Evolutionary conservation across 768 basidiomycete genomes (phyloP).

Genomic region (Lactarius indigo): DNA sequence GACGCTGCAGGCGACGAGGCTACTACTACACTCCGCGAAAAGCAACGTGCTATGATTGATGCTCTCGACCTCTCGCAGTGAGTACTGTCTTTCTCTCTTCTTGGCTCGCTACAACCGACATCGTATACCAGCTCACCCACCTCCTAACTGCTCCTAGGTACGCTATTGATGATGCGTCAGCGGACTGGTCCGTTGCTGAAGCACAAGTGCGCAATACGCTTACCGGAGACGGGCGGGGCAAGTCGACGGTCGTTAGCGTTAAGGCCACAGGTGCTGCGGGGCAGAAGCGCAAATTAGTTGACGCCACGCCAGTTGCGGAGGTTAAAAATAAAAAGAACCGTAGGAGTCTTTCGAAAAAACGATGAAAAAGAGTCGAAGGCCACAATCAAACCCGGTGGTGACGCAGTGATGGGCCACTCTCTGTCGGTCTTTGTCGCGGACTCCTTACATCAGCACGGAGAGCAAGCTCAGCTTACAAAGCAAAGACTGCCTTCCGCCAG

Average conservation of each 20-base stretch:
- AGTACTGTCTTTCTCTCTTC: slow-evolving; percentile 35
- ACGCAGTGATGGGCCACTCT: too few relatives aligned
- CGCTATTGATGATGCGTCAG: slow-evolving; percentile 64
- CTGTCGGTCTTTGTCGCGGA: neutral
- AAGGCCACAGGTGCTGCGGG: slow-evolving; percentile 41
- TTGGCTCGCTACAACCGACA: neutral
- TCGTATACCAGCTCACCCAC: slow-evolving; percentile 15
- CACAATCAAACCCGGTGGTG: neutral
- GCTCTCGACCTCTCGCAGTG: slow-evolving; percentile 85
- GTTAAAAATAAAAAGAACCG: slow-evolving; percentile 35
- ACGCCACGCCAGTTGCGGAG: slow-evolving; percentile 33
- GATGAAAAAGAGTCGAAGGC: neutral
- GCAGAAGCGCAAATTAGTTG: slow-evolving; percentile 59
- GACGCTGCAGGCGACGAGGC: slow-evolving; percentile 68
- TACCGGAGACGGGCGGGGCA: slow-evolving; percentile 35
- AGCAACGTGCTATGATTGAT: slow-evolving; percentile 85
- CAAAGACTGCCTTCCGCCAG: too few relatives aligned
- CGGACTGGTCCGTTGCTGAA: slow-evolving; percentile 77
- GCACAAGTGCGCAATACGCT: slow-evolving; percentile 54
- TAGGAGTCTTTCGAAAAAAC: slow-evolving; percentile 15
- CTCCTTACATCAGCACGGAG: neutral
- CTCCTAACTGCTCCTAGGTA: slow-evolving; percentile 43
- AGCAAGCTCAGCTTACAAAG: neutral
- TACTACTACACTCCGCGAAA: slow-evolving; percentile 50
- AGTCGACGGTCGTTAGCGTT: slow-evolving; percentile 74